Base-by-base conservation (phyloP, 371 early-diverging fungal genomes). In the Circinella umbellata region DNA sequence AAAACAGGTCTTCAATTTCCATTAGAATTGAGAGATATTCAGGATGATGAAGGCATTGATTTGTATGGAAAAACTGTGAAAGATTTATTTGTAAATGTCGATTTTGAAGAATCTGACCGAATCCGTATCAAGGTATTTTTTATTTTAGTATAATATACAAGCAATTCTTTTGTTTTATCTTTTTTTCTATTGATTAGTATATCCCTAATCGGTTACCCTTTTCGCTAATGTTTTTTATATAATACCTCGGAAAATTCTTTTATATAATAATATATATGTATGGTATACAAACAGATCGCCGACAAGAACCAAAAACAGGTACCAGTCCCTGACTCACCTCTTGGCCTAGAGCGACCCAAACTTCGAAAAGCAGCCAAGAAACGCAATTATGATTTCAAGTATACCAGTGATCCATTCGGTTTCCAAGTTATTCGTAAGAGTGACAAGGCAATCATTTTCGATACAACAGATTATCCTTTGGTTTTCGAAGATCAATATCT, bases 401-500 rank as follows among this genome's bases (percentile, higher is more conserved):
- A 85, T 64, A 73, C 72, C 4, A 70, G 85, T 20, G 73, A 74
- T 46, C 82, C 86, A 3, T 90, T 92, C 61, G 81, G 89, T 2
- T 91, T 91, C 73, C 72, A 74, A 37, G 80, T 91, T 4, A 74
- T 71, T 0, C 87, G 92, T 15, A 84, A 79, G 63, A 66, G 68
- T 20, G 81, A 83, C 27, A 78, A 78, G 6, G 79, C 79, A 8
- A 69, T 76, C 17, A 66, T 92, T 17, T 92, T 92, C 71, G 89
- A 91, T 67, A 89, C 91, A 1, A 71, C 78, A 0, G 83, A 84
- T 34, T 78, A 82, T 34, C 83, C 86, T 0, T 73, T 92, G 57
- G 83, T 92, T 17, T 92, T 85, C 64, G 89, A 91, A 67, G 88
- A 90, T 67, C 88, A 90, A 71, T 92, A 92, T 60, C 73, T 92